Base-by-base conservation (phyloP, 768 basidiomycete genomes). In the Coprinopsis strossmayeri region DNA sequence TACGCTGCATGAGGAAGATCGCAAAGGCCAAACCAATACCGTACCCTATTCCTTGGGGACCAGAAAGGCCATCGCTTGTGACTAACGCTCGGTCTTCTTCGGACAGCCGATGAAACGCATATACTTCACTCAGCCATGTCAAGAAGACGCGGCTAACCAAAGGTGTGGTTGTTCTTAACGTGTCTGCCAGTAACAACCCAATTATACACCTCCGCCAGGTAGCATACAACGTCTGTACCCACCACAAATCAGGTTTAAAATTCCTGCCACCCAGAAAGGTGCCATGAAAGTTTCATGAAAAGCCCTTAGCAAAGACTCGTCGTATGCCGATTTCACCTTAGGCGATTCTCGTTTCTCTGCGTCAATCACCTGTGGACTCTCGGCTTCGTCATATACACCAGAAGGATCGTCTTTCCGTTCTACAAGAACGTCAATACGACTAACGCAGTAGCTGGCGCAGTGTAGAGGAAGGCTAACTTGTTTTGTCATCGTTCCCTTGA, bases 1-100 rank as follows among this genome's bases (percentile, higher is more conserved):
- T 48, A 74, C 79, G 71, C 70, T 82, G 81, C 82, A 83, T 84
- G 0, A 61, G 65, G 53, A 81, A 82, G 25, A 83, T 57, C 1
- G 69, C 79, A 45, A 79, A 65, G 0, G 73, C 81, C 1, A 84
- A 59, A 5, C 82, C 82, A 45, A 84, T 73, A 1, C 82, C 82
- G 58, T 77, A 79, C 0, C 82, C 82, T 27, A 83, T 68, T 0
- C 77, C 75, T 30, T 56, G 64, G 1, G 81, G 79, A 44, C 63
- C 53, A 11, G 54, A 50, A 4, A 51, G 71, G 40, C 30, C 68
- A 57, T 48, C 48, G 15, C 53, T 49, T n/a, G n/a, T n/a, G n/a
- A n/a, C n/a, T n/a, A n/a, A n/a, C n/a, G n/a, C n/a, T 0, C 67
- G 70, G 34, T 72, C 60, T 17, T 61, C 63, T 0, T 70, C 66